Base-by-base conservation (phyloP, 768 basidiomycete species). In the Phylloporus rhodoxanthus region DNA sequence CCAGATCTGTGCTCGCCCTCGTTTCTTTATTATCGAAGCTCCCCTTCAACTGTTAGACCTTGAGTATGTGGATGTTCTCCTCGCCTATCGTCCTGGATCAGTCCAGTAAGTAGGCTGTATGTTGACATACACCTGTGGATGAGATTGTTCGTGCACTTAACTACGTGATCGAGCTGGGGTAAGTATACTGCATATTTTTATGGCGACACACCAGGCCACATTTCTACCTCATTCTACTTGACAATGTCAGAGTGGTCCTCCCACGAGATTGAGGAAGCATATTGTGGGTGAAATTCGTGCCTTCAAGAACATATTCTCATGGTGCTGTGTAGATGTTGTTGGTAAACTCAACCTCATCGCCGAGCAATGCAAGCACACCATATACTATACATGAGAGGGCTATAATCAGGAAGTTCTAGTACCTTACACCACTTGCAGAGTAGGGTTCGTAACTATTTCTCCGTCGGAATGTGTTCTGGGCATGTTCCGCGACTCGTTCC, bases 91-190 rank as follows among this genome's bases (percentile, higher is more conserved):
- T 33, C 68, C 71, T 21, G 76, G n/a, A 77, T 56, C 59, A 56
- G 28, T 59, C 66, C 1, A 62, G 70, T 70, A 28, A 46, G 65
- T 54, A 4, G 15, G 11, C 11, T 7, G 8, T 19, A n/a, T 32
- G 25, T 53, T 57, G 29, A 66, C 10, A 13, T 0, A 2, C 68
- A 17, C 71, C 74, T 2, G 70, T 74, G 66, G 78, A 79, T 55
- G 81, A 83, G 62, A 68, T 70, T 37, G 80, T 83, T 48, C 73
- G 81, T 23, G 79, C 77, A 1, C 80, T 83, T 69, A 78, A 77
- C 66, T 71, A 68, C 41, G 62, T 79, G 32, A 77, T 81, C 54
- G 72, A 77, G 76, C 52, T 72, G 74, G 25, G 73, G 75, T 62
- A 25, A 25, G 68, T 46, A 8, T 29, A 33, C 6, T 19, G 17